Conservation (phyloP, 805 yeast genomes). For the Pachysolen tannophilus region DNA sequence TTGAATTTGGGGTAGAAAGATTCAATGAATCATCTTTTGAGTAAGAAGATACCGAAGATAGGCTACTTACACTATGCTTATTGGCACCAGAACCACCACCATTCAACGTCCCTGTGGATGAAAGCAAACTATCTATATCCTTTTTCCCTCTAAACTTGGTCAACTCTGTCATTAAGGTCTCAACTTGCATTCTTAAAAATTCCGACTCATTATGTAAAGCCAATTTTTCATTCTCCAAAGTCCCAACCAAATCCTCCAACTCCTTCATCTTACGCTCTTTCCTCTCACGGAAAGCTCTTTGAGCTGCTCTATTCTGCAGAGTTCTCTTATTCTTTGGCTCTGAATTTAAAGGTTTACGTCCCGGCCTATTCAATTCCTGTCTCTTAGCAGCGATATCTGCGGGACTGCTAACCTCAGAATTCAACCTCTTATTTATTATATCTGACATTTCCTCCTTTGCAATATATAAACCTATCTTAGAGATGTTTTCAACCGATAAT, state of each 20-base stretch:
- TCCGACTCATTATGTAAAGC: slow-evolving; percentile 66
- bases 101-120: too few species aligned
- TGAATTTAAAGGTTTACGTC: slow-evolving; percentile 69
- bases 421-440: too few species aligned
- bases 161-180: slow-evolving; percentile 64
- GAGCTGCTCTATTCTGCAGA: slow-evolving; percentile 98
- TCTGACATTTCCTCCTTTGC: too few species aligned
- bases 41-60: not conserved
- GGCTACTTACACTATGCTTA: slow-evolving; percentile 3
- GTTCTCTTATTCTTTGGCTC: slow-evolving; percentile 82
- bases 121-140: slow-evolving; percentile 8
- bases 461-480: too few species aligned
- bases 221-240: slow-evolving; percentile 64
- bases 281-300: slow-evolving; percentile 91
- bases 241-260: slow-evolving; percentile 67
- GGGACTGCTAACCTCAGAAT: too few species aligned
- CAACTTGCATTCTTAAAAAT: slow-evolving; percentile 68
- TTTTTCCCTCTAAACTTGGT: slow-evolving; percentile 41
- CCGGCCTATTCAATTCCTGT: slow-evolving; percentile 42
- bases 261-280: slow-evolving; percentile 84
- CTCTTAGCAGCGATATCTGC: too few species aligned
- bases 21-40: not conserved
- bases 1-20: slow-evolving; percentile 4
- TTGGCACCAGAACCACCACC: too few species aligned
- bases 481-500: too few species aligned